Evolutionary conservation across 73 alveolate genomes (phyloP), one percentile per base, ranked within the genome.

Genomic region (Paramecium sexaurelia): DNA sequence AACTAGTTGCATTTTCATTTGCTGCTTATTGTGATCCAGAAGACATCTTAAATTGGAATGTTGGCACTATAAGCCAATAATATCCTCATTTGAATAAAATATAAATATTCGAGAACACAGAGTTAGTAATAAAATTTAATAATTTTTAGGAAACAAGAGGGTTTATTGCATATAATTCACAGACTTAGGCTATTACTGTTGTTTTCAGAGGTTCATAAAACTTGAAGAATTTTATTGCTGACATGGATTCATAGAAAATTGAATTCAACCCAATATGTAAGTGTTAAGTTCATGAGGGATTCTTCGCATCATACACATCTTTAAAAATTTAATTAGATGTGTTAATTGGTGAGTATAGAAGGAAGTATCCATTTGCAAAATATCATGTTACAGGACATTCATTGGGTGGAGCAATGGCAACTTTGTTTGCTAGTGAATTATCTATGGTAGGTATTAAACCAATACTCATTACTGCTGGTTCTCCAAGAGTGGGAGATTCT

Each of bases 401-500:
- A 22, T 75, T 86, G 13, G 93, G 93, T 6, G 93, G 75, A 13
- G 93, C 93, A 5, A 66, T 86, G 67, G 87, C 93, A 19, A 86
- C 93, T 1, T 36, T 86, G 5, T 71, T 75, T 32, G 93, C 93
- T 1, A 61, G 56, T 35, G 93, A 86, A 13, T 33, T 86, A 86
- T 20, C 88, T 33, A 37, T 37, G 57, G 3, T 35, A 3, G 87
- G 87, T 13, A 15, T 73, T 37, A 35, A 73, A 35, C 67, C 35
- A n/a, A 32, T 40, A 3, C 55, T 86, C n/a, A 78, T 61, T 7
- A 86, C 93, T 11, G 68, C 55, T 26, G 93, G 93, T n/a, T 86
- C 93, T 55, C 93, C 87, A 9, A 86, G 93, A 86, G 86, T 86
- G 5, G 93, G 93, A 13, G 85, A 86, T 33, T 17, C 85, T n/a